Evolutionary conservation across 2,329 filamentous ascomycete species (phyloP).

Genomic region (Penicillium frequentans): DNA sequence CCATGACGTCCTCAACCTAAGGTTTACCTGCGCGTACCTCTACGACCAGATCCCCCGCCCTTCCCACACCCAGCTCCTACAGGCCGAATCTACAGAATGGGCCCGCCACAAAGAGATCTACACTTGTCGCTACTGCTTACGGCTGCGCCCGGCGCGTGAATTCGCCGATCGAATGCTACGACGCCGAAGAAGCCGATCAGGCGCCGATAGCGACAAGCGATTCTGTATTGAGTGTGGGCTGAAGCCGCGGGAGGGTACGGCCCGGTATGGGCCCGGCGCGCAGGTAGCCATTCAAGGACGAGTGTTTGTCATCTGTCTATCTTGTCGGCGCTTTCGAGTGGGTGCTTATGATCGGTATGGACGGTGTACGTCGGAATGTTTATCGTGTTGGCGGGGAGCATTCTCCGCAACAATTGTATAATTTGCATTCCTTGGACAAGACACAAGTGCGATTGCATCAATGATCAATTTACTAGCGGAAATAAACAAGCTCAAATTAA

Average conservation of each 20-base stretch:
- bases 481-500: not conserved
- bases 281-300: constrained; percentile 19
- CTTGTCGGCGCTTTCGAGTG: constrained; percentile 18
- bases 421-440: not conserved
- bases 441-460: not conserved
- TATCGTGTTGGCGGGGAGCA: constrained; percentile 10
- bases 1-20: constrained; percentile 26
- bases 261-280: constrained; percentile 28
- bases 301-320: constrained; percentile 24
- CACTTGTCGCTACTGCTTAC: constrained; percentile 30
- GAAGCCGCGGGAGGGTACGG: constrained; percentile 18
- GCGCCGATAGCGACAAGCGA: constrained; percentile 20
- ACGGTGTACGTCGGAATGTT: constrained; percentile 11
- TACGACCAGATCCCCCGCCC: constrained; percentile 20
- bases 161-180: constrained; percentile 31
- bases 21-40: constrained; percentile 29
- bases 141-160: constrained; percentile 18
- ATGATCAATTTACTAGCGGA: not conserved
- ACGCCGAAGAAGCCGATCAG: constrained; percentile 18
- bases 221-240: constrained; percentile 32
- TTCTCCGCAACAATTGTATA: not conserved
- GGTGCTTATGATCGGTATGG: constrained; percentile 13
- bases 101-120: constrained; percentile 22
- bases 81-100: constrained; percentile 21
- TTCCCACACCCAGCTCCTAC: constrained; percentile 24